phyloP scores from a whole-genome alignment of 306 rosid genomes.

The Cucumis sativus region Cucumber_9930_V3 NC_026659.2:30695001-30695500 shows the following conservation, averaged over 20 bases:
- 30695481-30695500: constrained; percentile 19
- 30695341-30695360: background rate
- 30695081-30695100: too few relatives aligned
- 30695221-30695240: background rate
- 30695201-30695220: background rate
- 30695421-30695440: constrained; percentile 45
- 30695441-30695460: background rate
- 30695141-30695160: background rate
- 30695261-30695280: constrained; percentile 13
- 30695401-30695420: constrained; percentile 17
- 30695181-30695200: background rate
- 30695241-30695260: background rate
- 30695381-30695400: constrained; percentile 39
- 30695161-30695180: background rate
- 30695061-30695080: too few relatives aligned
- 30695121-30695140: too few relatives aligned
- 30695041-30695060: too few relatives aligned
- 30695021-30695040: too few relatives aligned
- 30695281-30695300: constrained; percentile 33
- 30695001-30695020: too few relatives aligned
- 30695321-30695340: constrained; percentile 17
- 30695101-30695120: too few relatives aligned
- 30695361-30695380: background rate
- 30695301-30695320: constrained; percentile 1
- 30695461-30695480: background rate